Conservation (phyloP, 2,329 filamentous ascomycete species). For the Penicillium decumbens region DNA sequence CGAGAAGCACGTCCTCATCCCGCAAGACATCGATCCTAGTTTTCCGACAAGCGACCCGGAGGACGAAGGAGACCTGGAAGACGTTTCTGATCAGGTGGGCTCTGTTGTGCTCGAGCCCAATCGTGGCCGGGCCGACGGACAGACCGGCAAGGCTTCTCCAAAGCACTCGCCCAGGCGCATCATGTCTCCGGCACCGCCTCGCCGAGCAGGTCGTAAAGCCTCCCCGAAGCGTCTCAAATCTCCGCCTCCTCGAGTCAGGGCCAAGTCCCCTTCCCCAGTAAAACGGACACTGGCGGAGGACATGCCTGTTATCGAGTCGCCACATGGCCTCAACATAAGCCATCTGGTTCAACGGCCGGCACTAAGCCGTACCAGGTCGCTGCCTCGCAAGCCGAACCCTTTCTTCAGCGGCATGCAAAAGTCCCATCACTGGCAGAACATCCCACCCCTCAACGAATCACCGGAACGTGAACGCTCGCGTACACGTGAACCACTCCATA, state of each 20-base stretch:
- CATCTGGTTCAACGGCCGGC: constrained; percentile 60
- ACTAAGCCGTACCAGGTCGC: constrained; percentile 74
- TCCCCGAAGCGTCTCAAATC: constrained; percentile 69
- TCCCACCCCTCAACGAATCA: constrained; percentile 34
- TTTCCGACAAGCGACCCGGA: constrained; percentile 94
- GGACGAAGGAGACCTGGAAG: constrained; percentile 71
- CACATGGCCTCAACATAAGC: constrained; percentile 49
- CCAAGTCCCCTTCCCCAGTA: constrained; percentile 46
- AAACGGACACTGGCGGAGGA: constrained; percentile 38
- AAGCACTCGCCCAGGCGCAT: constrained; percentile 59
- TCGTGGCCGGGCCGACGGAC: constrained; percentile 43
- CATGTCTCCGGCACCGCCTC: constrained; percentile 48
- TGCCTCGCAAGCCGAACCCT: constrained; percentile 72
- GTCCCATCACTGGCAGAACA: constrained; percentile 30
- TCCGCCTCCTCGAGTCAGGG: constrained; percentile 56
- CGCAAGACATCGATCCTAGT: constrained; percentile 97
- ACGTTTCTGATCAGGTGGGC: constrained; percentile 53
- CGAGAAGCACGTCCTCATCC: constrained; percentile 73
- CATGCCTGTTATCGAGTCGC: constrained; percentile 42
- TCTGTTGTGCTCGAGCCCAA: constrained; percentile 50
- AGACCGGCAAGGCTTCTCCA: constrained; percentile 51
- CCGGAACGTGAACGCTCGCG: constrained; percentile 34
- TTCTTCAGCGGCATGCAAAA: constrained; percentile 49
- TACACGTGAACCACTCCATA: constrained; percentile 54
- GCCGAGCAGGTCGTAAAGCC: constrained; percentile 42